A percentile compares a stretch with the other conserved stretches of the same genome.
Evolutionary conservation across 2,329 filamentous ascomycete genomes (phyloP).

Genomic region (Hypoxylon sp.): DNA sequence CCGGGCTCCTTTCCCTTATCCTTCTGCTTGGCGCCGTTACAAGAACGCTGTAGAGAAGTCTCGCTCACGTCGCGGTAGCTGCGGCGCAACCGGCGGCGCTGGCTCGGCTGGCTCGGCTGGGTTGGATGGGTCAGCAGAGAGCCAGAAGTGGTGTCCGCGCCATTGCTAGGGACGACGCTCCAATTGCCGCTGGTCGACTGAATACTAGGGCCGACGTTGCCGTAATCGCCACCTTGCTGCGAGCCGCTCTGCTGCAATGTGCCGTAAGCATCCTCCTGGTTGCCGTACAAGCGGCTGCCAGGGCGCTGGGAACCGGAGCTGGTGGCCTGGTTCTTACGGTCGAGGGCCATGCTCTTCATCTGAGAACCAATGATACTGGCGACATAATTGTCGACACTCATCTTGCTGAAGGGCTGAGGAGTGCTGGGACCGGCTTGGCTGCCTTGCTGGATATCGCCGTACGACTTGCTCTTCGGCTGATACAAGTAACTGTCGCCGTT

Average conservation of each 20-base stretch:
- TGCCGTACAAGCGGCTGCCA: background rate
- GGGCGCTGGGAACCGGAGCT: background rate
- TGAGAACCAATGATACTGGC: background rate
- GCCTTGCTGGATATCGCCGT: background rate
- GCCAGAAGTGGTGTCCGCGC: background rate
- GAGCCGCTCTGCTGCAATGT: background rate
- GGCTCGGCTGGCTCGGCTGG: background rate
- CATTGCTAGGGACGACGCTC: background rate
- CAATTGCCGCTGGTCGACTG: background rate
- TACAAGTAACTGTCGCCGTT: background rate
- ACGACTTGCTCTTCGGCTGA: background rate
- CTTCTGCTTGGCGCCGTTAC: background rate
- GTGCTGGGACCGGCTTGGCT: background rate
- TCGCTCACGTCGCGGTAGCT: background rate
- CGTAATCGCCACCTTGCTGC: background rate
- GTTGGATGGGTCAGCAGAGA: background rate
- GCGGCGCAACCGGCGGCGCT: background rate
- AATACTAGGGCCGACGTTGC: background rate
- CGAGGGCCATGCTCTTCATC: background rate
- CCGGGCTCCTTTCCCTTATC: background rate
- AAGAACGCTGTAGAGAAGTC: background rate
- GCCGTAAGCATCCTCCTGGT: background rate
- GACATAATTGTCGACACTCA: background rate
- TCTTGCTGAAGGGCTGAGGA: background rate
- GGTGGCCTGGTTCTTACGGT: background rate